phyloP scores from a whole-genome alignment of 108 stramenopile species.

The Fragilariopsis cylindrus region DNA sequence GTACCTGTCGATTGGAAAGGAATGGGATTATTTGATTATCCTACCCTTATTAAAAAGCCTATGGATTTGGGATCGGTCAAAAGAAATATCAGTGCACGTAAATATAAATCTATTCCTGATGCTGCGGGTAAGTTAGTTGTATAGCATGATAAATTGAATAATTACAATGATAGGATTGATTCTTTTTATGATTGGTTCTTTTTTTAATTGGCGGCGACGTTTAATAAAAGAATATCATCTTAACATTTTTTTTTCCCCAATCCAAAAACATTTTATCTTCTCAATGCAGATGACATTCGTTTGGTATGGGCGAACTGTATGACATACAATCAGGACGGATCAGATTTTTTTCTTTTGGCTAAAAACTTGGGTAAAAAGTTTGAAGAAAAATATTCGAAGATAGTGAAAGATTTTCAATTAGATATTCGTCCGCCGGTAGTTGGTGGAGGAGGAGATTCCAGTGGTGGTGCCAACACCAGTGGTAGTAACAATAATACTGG shows the following conservation, averaged over 20 bases:
- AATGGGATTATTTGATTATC: slow-evolving; percentile 93
- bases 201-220: not conserved
- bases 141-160: too few species aligned
- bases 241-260: not conserved
- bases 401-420: slow-evolving; percentile 31
- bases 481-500: too few species aligned
- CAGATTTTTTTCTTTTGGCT: slow-evolving; percentile 84
- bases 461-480: too few species aligned
- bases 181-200: not conserved
- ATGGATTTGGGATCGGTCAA: slow-evolving; percentile 96
- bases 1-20: slow-evolving; percentile 95
- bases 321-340: slow-evolving; percentile 93
- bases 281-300: slow-evolving; percentile 76
- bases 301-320: slow-evolving; percentile 95
- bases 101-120: slow-evolving; percentile 77
- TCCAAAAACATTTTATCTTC: not conserved
- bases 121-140: slow-evolving; percentile 42
- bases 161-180: not conserved
- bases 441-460: not conserved
- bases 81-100: slow-evolving; percentile 65
- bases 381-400: slow-evolving; percentile 77
- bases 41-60: slow-evolving; percentile 90
- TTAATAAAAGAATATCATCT: not conserved
- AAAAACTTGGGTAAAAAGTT: slow-evolving; percentile 69
- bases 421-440: slow-evolving; percentile 16